A percentile compares a stretch with the other conserved stretches of the same genome.
phyloP scores from a whole-genome alignment of 225 moss, liverwort and hornwort genomes.

The Polytrichum commune region DNA sequence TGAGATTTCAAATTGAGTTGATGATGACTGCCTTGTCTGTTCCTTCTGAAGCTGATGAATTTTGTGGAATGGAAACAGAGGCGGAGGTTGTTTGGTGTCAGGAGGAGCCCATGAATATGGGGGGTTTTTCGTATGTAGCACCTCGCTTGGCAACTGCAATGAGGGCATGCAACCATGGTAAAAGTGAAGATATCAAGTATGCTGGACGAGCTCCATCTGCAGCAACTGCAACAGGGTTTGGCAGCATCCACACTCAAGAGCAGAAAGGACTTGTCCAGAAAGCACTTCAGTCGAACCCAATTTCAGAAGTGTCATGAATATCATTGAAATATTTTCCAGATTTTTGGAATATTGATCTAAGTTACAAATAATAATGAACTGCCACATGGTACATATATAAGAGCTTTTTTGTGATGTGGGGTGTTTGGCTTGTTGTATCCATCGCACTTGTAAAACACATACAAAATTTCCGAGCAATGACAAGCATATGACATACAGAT shows the following conservation, averaged over 20 bases:
- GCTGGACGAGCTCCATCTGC: conserved; percentile 72
- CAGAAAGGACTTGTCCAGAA: conserved; percentile 71
- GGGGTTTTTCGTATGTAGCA: conserved; percentile 54
- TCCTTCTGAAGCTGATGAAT: too few species aligned
- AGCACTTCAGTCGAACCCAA: conserved; percentile 44
- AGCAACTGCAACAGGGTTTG: conserved; percentile 84
- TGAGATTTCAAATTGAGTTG: too few species aligned
- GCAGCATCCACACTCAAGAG: conserved; percentile 62
- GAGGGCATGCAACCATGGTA: conserved; percentile 35
- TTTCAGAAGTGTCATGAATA: conserved; percentile 21
- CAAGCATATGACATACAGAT: too few species aligned
- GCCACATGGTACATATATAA: too few species aligned
- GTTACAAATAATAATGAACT: too few species aligned
- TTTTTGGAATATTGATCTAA: not conserved
- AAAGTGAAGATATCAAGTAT: conserved; percentile 72
- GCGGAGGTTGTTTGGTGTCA: conserved; percentile 92
- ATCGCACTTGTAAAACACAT: too few species aligned
- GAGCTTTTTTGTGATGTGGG: too few species aligned
- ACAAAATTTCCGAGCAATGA: too few species aligned
- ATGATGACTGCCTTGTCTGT: not conserved
- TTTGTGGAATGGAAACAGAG: conserved; percentile 31
- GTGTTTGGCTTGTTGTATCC: too few species aligned
- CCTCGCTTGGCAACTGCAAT: conserved; percentile 67
- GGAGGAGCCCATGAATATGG: conserved; percentile 98
- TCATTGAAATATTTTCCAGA: not conserved